A percentile compares a stretch with the other conserved stretches of the same genome.
phyloP scores from a whole-genome alignment of 2,329 filamentous ascomycete genomes.

The Trichophyton equinum region DNA sequence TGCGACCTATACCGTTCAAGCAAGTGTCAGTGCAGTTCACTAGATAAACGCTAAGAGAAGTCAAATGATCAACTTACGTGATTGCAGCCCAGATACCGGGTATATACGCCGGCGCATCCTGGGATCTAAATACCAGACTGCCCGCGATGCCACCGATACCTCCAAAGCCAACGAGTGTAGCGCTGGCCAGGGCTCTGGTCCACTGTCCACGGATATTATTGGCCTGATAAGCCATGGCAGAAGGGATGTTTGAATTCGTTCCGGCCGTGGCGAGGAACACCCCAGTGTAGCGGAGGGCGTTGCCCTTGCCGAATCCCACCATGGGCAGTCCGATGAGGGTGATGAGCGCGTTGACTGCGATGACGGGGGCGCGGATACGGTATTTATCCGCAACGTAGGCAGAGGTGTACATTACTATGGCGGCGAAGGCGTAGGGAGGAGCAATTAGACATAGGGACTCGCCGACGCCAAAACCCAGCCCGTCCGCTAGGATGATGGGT shows the following conservation, averaged over 20 bases:
- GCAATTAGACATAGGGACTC: constrained; percentile 58
- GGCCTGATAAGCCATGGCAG: constrained; percentile 65
- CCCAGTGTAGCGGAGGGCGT: constrained; percentile 56
- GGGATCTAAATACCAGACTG: constrained; percentile 53
- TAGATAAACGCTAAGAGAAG: neutral
- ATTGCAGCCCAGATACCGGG: constrained; percentile 26
- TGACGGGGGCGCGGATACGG: constrained; percentile 51
- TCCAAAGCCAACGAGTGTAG: constrained; percentile 62
- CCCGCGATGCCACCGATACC: constrained; percentile 69
- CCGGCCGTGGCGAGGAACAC: constrained; percentile 66
- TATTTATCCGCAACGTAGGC: constrained; percentile 57
- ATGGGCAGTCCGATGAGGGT: constrained; percentile 58
- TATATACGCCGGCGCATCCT: constrained; percentile 25
- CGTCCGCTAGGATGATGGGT: constrained; percentile 54
- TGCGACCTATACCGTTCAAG: constrained; percentile 19
- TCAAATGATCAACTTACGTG: constrained; percentile 9
- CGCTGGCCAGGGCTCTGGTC: constrained; percentile 71
- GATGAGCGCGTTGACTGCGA: constrained; percentile 53
- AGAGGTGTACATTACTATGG: constrained; percentile 47
- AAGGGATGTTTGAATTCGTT: constrained; percentile 64
- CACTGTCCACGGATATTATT: constrained; percentile 83
- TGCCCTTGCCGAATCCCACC: constrained; percentile 51
- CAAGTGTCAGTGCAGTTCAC: neutral
- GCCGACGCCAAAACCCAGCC: constrained; percentile 53
- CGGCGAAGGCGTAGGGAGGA: constrained; percentile 55